A percentile compares a stretch with the other conserved stretches of the same genome.
Conservation (phyloP, 2,329 filamentous ascomycete species). For the Grosmannia serpens region DNA sequence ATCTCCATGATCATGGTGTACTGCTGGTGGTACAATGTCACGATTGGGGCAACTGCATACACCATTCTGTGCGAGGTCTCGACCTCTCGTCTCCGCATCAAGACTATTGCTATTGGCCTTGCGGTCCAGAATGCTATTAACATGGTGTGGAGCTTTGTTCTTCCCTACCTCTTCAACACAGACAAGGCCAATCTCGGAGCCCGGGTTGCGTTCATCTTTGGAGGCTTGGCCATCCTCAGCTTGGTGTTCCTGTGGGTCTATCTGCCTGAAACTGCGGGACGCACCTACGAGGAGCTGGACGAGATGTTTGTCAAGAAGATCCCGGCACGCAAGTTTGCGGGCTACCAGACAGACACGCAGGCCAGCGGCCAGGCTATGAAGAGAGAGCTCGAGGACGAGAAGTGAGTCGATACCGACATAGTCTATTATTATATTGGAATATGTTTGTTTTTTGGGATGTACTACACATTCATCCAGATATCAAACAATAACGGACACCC, state of each 20-base stretch:
- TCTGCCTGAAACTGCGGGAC: slow-evolving; percentile 31
- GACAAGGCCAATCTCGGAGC: slow-evolving; percentile 20
- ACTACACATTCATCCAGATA: no score
- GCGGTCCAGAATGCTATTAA: slow-evolving; percentile 18
- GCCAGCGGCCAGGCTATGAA: no score
- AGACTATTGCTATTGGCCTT: slow-evolving; percentile 27
- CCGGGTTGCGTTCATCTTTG: slow-evolving; percentile 25
- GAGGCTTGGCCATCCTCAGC: slow-evolving; percentile 17
- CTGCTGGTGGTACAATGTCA: slow-evolving; percentile 29
- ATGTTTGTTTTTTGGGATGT: no score
- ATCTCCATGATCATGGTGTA: slow-evolving; percentile 26
- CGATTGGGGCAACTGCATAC: slow-evolving; percentile 26
- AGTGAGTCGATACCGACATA: no score
- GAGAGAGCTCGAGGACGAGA: no score
- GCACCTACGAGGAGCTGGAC: slow-evolving; percentile 36
- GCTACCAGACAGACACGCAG: no score
- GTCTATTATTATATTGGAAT: no score
- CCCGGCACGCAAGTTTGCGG: slow-evolving; percentile 10
- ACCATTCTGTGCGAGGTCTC: slow-evolving; percentile 26
- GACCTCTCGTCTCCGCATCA: slow-evolving; percentile 25
- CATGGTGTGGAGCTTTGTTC: slow-evolving; percentile 11
- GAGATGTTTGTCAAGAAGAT: slow-evolving; percentile 23
- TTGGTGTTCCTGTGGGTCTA: slow-evolving; percentile 28
- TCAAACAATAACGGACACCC: no score
- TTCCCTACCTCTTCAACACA: slow-evolving; percentile 13